Percentiles rank a stretch among this genome's conserved stretches.
phyloP scores from a whole-genome alignment of 2,329 filamentous ascomycete species.

The Fusarium torreyae region DNA sequence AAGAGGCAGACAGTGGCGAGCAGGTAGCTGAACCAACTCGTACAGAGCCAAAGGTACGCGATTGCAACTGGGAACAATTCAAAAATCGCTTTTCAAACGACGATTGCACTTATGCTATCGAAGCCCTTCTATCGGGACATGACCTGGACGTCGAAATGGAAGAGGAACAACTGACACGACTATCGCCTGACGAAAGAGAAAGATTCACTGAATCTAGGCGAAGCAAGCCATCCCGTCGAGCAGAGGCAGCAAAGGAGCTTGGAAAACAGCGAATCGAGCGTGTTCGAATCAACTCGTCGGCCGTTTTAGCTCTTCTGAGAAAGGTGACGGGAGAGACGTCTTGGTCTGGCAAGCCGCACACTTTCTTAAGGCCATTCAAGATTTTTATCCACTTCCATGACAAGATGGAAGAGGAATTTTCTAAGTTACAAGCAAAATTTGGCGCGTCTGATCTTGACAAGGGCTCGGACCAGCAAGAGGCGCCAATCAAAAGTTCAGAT shows the following conservation, averaged over 20 bases:
- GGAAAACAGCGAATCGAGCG: not conserved
- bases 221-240: no score
- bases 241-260: not conserved
- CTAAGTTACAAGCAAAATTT: no score
- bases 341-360: not conserved
- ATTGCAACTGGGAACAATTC: constrained; percentile 11
- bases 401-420: not conserved
- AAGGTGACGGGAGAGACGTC: not conserved
- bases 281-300: not conserved
- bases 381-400: not conserved
- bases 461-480: no score
- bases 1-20: not conserved
- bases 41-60: not conserved
- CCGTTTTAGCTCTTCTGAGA: not conserved
- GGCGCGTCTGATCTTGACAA: no score
- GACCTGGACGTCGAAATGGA: not conserved
- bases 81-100: constrained; percentile 3
- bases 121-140: not conserved
- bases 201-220: no score
- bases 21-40: no score
- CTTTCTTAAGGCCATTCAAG: not conserved
- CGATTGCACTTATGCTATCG: not conserved
- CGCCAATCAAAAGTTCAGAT: no score
- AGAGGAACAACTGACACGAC: not conserved
- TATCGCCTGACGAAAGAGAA: not conserved